phyloP scores from a whole-genome alignment of 306 rosid species.

The Cucumis melo region DNA sequence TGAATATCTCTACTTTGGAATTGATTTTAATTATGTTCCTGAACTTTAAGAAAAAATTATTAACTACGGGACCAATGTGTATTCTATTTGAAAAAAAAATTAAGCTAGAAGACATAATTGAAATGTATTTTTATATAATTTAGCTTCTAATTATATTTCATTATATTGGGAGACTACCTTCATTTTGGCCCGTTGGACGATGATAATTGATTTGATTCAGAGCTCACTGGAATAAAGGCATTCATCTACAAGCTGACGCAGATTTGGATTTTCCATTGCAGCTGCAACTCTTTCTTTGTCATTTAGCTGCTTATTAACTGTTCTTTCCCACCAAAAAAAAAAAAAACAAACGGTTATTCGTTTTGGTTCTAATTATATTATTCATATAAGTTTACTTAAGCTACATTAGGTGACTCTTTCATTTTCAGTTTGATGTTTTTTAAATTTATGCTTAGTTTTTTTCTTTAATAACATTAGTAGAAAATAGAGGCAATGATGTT shows the following conservation, averaged over 20 bases:
- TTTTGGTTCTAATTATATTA: not conserved
- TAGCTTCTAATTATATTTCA: not conserved
- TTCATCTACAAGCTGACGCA: slow-evolving; percentile 93
- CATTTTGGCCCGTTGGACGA: slow-evolving; percentile 11
- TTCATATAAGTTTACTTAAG: not conserved
- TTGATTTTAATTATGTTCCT: too few species aligned
- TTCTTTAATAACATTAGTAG: too few species aligned
- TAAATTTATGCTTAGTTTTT: too few species aligned
- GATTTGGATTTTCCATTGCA: slow-evolving; percentile 91
- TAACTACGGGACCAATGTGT: too few species aligned
- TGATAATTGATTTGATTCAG: slow-evolving; percentile 20
- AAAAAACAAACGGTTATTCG: not conserved
- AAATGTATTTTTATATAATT: not conserved
- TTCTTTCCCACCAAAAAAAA: not conserved
- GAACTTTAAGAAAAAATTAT: too few species aligned
- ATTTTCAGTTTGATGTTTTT: too few species aligned
- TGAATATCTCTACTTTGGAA: too few species aligned
- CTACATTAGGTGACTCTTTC: too few species aligned
- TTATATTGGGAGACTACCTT: slow-evolving; percentile 9
- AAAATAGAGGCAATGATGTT: too few species aligned
- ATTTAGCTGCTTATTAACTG: slow-evolving; percentile 90
- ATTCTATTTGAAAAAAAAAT: too few species aligned
- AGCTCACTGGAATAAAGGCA: slow-evolving; percentile 80
- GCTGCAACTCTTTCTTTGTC: slow-evolving; percentile 96
- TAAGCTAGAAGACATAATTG: too few species aligned